Conservation (phyloP, 1,139 yeast genomes). For the Magnusiomyces suaveolens region DNA sequence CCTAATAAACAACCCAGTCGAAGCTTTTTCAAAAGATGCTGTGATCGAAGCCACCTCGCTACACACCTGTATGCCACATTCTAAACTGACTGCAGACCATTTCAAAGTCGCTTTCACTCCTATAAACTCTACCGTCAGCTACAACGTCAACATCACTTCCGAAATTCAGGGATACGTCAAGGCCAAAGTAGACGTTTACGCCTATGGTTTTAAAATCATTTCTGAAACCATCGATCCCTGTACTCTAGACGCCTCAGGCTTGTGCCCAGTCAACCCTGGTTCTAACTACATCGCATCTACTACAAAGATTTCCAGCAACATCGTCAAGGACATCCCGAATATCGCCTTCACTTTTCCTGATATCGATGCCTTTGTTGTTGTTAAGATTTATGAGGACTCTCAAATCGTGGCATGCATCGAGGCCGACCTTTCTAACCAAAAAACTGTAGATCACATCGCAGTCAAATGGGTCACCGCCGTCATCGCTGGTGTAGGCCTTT, state of each 20-base stretch:
- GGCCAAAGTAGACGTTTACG: constrained; percentile 62
- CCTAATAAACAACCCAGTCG: neutral
- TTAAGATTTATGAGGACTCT: constrained; percentile 37
- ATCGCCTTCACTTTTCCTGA: constrained; percentile 89
- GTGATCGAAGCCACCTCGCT: constrained; percentile 41
- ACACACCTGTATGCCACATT: constrained; percentile 86
- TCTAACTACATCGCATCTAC: constrained; percentile 62
- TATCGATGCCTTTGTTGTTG: constrained; percentile 84
- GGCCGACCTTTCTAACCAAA: constrained; percentile 73
- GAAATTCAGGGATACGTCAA: constrained; percentile 62
- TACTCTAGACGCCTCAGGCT: constrained; percentile 37
- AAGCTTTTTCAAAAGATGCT: constrained; percentile 16
- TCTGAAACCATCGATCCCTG: constrained; percentile 57
- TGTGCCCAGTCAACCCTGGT: constrained; percentile 84
- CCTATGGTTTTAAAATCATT: constrained; percentile 70
- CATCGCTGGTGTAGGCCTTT: constrained; percentile 77
- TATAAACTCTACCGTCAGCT: constrained; percentile 48
- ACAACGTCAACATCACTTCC: constrained; percentile 69
- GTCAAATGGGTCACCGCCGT: constrained; percentile 98
- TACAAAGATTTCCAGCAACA: constrained; percentile 37
- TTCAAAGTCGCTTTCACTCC: constrained; percentile 73
- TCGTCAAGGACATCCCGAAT: constrained; percentile 56
- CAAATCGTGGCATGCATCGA: constrained; percentile 76
- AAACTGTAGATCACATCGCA: constrained; percentile 84
- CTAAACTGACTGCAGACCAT: constrained; percentile 71